Base-by-base conservation (phyloP, 352 stramenopile species). In the Phytopythium montanum region DNA sequence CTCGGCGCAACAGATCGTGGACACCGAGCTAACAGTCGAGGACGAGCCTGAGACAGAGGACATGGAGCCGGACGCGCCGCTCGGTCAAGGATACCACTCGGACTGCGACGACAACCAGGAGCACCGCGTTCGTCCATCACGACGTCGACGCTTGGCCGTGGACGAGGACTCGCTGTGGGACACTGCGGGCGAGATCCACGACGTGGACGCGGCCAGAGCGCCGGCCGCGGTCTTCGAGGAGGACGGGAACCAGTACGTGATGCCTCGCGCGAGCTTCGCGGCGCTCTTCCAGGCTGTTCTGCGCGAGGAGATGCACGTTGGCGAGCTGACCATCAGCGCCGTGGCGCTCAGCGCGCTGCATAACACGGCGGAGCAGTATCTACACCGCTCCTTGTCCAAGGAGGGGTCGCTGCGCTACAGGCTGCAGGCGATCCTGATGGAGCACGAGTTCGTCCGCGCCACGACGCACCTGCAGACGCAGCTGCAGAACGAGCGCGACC, bases 341-440 rank as follows among this genome's bases (percentile, higher is more conserved):
- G 81, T 90, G 8, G 86, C 82, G 3, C 63, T 94, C 9, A 93
- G 82, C 45, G 84, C 81, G 6, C 61, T 95, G 10, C 86, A 95
- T 64, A 95, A 90, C 36, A 73, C 76, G 7, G 69, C 72, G 2
- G 86, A 95, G 68, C 82, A 92, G 55, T 85, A 82, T 54, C 56
- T 95, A 29, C 68, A 89, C 39, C 69, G 67, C 23, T 76, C 69
- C 14, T 66, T 95, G 19, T 80, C 68, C 23, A 65, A 84, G 62
- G 66, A 84, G 59, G 79, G 86, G 16, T 75, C 71, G 33, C 65
- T 95, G 39, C 75, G 72, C n/a, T 72, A 76, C 41, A 70, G 89
- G 59, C 41, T 92, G 23, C 56, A 72, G 29, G 68, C 69, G 25
- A 75, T 78, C n/a, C 61, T 85, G 10, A 78, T 85, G 46, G 79